These are phyloP conservation scores for Friedmanniomyces simplex DNA, from an alignment of 495 filamentous ascomycete genomes.

Conservation along the genomic window DNA sequence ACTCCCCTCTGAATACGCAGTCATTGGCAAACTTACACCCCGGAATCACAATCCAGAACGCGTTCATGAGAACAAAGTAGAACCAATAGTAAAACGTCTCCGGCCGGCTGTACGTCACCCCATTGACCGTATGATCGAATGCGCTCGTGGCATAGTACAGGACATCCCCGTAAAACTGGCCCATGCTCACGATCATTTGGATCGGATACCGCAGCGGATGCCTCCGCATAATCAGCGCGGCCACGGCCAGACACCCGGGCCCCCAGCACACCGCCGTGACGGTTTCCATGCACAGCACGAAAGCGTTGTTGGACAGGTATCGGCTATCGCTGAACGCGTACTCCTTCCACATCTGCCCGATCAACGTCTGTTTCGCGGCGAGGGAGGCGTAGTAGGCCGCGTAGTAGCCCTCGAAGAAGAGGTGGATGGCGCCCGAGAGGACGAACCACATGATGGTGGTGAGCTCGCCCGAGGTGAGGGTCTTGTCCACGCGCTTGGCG, in stretches of 20 bases:
- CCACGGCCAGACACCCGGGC: conserved; percentile 63
- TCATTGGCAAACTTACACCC: conserved; percentile 21
- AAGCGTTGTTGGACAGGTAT: conserved; percentile 66
- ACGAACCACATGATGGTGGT: conserved; percentile 53
- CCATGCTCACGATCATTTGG: conserved; percentile 62
- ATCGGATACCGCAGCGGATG: conserved; percentile 58
- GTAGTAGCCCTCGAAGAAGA: conserved; percentile 81
- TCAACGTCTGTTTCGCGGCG: conserved; percentile 48
- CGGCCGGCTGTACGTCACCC: conserved; percentile 56
- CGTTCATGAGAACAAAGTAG: conserved; percentile 80
- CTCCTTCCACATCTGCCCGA: conserved; percentile 82
- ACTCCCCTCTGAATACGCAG: neutral
- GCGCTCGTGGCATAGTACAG: conserved; percentile 78
- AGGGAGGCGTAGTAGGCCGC: conserved; percentile 53
- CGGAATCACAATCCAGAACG: conserved; percentile 77
- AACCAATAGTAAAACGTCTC: conserved; percentile 78
- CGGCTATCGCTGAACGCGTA: conserved; percentile 76
- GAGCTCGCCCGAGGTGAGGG: conserved; percentile 38
- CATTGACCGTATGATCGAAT: conserved; percentile 51
- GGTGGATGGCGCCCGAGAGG: conserved; percentile 53
- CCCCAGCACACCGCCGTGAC: conserved; percentile 79
- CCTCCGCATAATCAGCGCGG: conserved; percentile 46
- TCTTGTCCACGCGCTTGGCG: conserved; percentile 35
- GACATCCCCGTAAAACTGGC: conserved; percentile 75
- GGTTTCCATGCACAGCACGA: conserved; percentile 76